Evolutionary conservation across 2,329 filamentous ascomycete species (phyloP), one percentile per base, ranked within the genome.

Genomic region (Scorias spongiosa): DNA sequence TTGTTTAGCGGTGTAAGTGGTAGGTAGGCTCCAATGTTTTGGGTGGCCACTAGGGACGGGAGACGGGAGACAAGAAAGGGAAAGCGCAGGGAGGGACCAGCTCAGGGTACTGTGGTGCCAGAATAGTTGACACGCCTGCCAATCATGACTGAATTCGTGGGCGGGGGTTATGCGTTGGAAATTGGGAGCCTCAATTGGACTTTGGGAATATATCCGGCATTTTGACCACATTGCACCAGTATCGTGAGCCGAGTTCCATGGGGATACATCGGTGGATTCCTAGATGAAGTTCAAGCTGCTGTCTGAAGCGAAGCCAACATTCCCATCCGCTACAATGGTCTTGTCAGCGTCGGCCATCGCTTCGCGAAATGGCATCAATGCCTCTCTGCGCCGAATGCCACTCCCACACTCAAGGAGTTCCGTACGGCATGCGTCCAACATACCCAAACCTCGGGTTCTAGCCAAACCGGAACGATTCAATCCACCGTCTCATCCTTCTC

Each of bases 401-500:
- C 20, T 26, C 4, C 20, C 20, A 26, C 20, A 26, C 20, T 26
- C 4, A 7, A 26, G 7, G 20, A 7, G 20, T 7, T 4, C 20
- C 20, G 20, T 54, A 15, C 54, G 57, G 42, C 41, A 60, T 52
- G 58, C 57, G 17, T 60, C 58, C 15, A 57, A 53, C 15, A 49
- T 48, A 15, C 51, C 63, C 49, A 82, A 81, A 57, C 75, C 76
- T 30, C 72, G 80, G 48, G 74, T 86, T 5, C 79, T 98, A 51
- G 84, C 84, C 55, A 86, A 95, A 64, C 89, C 89, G 18, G 75
- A 83, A 56, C 83, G 81, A 61, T 96, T 94, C 71, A 84, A 84
- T 40, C 89, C 91, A 2, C 91, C 91, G 0, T 96, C 89, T 0
- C 91, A 96, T 62, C 81, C 83, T 10, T 69, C 82, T 17, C 72